phyloP scores from a whole-genome alignment of 1,139 yeast species.

The Candida glucosophila region DNA sequence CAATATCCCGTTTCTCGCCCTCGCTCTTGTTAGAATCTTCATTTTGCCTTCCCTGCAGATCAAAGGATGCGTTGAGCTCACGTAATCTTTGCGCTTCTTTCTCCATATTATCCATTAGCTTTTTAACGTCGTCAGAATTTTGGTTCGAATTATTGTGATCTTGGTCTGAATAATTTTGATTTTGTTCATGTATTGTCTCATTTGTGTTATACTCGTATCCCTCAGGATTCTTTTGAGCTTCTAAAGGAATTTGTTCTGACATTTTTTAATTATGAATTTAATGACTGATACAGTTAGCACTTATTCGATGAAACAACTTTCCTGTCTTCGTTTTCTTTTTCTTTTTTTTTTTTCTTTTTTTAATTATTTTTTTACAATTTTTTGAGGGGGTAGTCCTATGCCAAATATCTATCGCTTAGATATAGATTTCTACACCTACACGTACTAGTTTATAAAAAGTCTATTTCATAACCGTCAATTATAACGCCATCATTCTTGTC shows the following conservation, averaged over 20 bases:
- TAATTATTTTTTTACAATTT: too few species aligned
- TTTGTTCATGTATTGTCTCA: conserved; percentile 1
- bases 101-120: conserved; percentile 18
- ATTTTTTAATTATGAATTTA: conserved; percentile 6
- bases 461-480: too few species aligned
- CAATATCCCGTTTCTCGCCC: conserved; percentile 39
- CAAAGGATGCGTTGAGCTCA: conserved; percentile 18
- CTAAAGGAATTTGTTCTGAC: conserved; percentile 14
- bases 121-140: conserved; percentile 7
- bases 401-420: too few species aligned
- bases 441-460: too few species aligned
- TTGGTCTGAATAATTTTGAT: not conserved
- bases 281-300: too few species aligned
- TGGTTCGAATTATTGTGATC: conserved; percentile 1
- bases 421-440: too few species aligned
- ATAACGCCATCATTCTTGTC: too few species aligned
- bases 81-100: conserved; percentile 20
- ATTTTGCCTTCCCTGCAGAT: too few species aligned
- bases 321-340: not conserved
- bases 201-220: not conserved
- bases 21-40: conserved; percentile 7
- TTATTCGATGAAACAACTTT: too few species aligned
- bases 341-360: too few species aligned
- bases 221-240: conserved; percentile 7
- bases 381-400: too few species aligned